These are phyloP conservation scores for Tetragonia tetragonoides DNA, from an alignment of 148 eudicot species.

Conservation along the genomic window DNA sequence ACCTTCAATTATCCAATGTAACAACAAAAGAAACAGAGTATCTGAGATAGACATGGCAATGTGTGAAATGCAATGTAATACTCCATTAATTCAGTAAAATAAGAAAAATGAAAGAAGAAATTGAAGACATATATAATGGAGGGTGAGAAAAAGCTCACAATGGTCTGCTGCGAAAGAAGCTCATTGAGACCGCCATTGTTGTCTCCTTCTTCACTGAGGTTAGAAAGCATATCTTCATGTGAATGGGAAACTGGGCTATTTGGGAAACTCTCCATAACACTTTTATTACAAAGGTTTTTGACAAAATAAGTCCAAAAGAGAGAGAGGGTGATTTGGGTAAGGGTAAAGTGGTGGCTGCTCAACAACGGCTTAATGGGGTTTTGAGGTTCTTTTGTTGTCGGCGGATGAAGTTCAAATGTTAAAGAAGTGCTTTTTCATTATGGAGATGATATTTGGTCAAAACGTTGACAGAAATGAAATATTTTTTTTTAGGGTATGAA, in stretches of 20 bases:
- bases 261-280: slow-evolving; percentile 2
- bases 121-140: no score
- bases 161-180: slow-evolving; percentile 26
- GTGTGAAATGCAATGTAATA: no score
- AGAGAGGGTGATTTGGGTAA: background rate
- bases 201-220: no score
- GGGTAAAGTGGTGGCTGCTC: background rate
- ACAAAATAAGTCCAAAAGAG: background rate
- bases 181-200: slow-evolving; percentile 28
- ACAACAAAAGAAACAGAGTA: no score
- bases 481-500: no score
- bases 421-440: no score
- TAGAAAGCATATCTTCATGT: background rate
- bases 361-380: background rate
- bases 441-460: no score
- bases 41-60: no score
- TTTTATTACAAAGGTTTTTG: background rate
- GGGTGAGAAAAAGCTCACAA: slow-evolving; percentile 15
- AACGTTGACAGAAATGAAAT: no score
- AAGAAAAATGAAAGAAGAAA: no score
- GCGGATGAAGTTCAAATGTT: background rate
- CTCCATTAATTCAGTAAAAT: background rate
- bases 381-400: background rate
- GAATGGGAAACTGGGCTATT: background rate
- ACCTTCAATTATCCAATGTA: no score